Evolutionary conservation across 208 protist genomes (phyloP).

Genomic region (Trichomonas tenax): DNA sequence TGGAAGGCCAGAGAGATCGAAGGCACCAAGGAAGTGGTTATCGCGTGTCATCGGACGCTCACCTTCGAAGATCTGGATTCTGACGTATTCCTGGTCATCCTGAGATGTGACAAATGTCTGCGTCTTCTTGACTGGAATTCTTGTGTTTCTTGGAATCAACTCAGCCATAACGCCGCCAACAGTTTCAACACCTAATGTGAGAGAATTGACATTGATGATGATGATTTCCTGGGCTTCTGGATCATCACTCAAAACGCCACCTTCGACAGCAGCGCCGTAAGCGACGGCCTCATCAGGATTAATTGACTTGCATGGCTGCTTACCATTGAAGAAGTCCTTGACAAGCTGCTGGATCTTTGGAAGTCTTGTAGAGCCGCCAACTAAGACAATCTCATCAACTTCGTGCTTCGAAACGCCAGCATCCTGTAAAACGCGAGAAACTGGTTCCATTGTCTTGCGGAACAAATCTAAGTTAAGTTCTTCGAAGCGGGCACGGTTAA

Average conservation of each 20-base stretch:
- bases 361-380: no score
- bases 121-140: no score
- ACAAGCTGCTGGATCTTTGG: no score
- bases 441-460: conserved; percentile 74
- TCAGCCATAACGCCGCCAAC: conserved; percentile 68
- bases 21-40: no score
- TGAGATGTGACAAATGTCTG: conserved; percentile 76
- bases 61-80: conserved; percentile 96
- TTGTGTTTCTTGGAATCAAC: conserved; percentile 60
- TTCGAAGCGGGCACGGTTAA: conserved; percentile 92
- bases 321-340: no score
- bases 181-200: conserved; percentile 48
- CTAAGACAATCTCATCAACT: no score
- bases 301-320: no score
- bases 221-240: conserved; percentile 52
- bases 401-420: conserved; percentile 62
- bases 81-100: conserved; percentile 89
- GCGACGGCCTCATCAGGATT: conserved; percentile 93
- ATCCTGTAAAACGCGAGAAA: conserved; percentile 76
- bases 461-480: conserved; percentile 86
- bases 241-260: conserved; percentile 70
- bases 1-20: no score
- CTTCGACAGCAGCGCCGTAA: conserved; percentile 90
- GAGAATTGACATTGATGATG: no score
- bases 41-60: conserved; percentile 80